phyloP scores from a whole-genome alignment of 1,284 basidiomycete genomes.

The Cutaneotrichosporon curvatum region DNA sequence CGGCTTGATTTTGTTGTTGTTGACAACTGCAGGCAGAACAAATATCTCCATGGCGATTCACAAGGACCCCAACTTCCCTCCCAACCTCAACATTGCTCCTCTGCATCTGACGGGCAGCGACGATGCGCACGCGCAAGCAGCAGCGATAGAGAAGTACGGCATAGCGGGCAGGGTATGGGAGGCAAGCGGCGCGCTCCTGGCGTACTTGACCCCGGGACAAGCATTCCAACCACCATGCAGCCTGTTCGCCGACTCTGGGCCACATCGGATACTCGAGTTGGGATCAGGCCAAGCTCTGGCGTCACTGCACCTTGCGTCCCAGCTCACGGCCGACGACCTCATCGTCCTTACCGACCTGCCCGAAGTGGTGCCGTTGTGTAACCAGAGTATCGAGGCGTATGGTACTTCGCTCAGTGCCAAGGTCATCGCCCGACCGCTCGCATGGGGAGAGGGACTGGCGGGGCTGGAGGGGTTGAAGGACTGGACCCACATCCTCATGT shows the following conservation, averaged over 20 bases:
- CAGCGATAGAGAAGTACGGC: slow-evolving; percentile 37
- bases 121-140: slow-evolving; percentile 23
- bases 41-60: not conserved
- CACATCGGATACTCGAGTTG: slow-evolving; percentile 33
- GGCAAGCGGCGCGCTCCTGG: slow-evolving; percentile 31
- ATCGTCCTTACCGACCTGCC: slow-evolving; percentile 40
- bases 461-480: slow-evolving; percentile 14
- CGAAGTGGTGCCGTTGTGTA: slow-evolving; percentile 36
- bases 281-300: slow-evolving; percentile 42
- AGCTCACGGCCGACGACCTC: slow-evolving; percentile 21
- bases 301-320: slow-evolving; percentile 31
- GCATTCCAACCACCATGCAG: slow-evolving; percentile 36
- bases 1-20: not conserved
- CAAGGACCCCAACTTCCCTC: slow-evolving; percentile 43
- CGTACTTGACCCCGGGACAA: slow-evolving; percentile 32
- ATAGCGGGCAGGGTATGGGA: slow-evolving; percentile 46
- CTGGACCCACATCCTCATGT: slow-evolving; percentile 40
- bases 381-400: slow-evolving; percentile 21
- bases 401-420: not conserved
- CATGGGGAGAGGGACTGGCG: slow-evolving; percentile 31
- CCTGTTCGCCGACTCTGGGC: slow-evolving; percentile 17
- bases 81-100: slow-evolving; percentile 37
- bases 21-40: not conserved
- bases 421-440: slow-evolving; percentile 26
- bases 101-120: slow-evolving; percentile 16